A percentile compares a stretch with the other conserved stretches of the same genome.
These are phyloP conservation scores for Brassica nigra DNA, from an alignment of 345 rosid genomes.

Conservation along the genomic window DNA sequence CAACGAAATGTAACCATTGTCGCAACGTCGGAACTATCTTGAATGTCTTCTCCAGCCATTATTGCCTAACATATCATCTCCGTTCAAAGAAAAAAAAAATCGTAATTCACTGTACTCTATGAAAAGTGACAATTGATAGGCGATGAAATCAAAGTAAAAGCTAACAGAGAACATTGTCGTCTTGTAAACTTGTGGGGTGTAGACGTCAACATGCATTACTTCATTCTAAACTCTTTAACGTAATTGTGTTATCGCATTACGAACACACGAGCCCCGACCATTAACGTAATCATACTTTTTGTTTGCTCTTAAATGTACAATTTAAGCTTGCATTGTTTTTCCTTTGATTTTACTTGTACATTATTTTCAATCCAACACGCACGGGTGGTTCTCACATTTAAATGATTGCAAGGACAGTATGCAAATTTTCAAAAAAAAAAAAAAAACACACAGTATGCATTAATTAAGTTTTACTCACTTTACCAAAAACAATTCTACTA, in stretches of 20 bases:
- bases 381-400: constrained; percentile 5
- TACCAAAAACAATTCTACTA: neutral
- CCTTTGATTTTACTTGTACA: neutral
- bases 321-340: neutral
- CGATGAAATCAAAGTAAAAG: constrained; percentile 25
- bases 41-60: neutral
- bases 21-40: neutral
- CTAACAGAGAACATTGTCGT: constrained; percentile 14
- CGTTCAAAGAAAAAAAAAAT: neutral
- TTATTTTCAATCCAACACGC: neutral
- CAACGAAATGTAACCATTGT: neutral
- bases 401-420: neutral
- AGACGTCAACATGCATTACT: neutral
- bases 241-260: constrained; percentile 5
- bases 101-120: neutral
- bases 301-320: constrained; percentile 17
- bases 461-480: neutral
- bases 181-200: constrained; percentile 10
- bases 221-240: neutral
- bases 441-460: no score
- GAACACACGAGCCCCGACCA: constrained; percentile 3
- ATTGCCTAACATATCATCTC: neutral
- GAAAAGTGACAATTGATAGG: neutral
- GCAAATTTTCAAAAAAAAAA: neutral
- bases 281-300: constrained; percentile 1